phyloP scores from a whole-genome alignment of 1,139 yeast genomes.

The Yamadazyma atlantica region DNA sequence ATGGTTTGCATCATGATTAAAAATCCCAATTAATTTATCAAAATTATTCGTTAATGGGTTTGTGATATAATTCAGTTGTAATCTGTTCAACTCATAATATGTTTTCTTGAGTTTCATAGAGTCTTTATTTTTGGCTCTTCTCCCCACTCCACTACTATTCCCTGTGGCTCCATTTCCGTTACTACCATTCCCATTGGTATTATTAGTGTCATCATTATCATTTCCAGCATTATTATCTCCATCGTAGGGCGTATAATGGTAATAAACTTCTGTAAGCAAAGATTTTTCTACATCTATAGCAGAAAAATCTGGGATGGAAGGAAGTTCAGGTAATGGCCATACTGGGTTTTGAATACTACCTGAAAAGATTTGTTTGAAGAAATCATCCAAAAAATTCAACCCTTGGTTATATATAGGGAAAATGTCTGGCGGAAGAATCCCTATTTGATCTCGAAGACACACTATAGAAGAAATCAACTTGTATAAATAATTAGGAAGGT shows the following conservation, averaged over 20 bases:
- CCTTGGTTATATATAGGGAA: slow-evolving; percentile 73
- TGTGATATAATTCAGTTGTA: slow-evolving; percentile 65
- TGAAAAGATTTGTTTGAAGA: slow-evolving; percentile 49
- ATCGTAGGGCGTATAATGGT: slow-evolving; percentile 56
- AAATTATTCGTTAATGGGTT: slow-evolving; percentile 64
- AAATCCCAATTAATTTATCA: slow-evolving; percentile 59
- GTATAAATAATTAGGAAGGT: slow-evolving; percentile 50
- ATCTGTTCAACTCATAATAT: slow-evolving; percentile 64
- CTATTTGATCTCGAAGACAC: slow-evolving; percentile 80
- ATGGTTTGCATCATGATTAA: slow-evolving; percentile 31
- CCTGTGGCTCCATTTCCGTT: slow-evolving; percentile 2
- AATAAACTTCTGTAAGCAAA: slow-evolving; percentile 73
- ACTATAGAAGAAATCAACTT: slow-evolving; percentile 81
- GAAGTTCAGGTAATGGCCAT: slow-evolving; percentile 84
- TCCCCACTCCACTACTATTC: slow-evolving; percentile 26
- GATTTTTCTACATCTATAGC: slow-evolving; percentile 79
- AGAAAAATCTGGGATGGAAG: slow-evolving; percentile 59
- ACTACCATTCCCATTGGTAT: slow-evolving; percentile 9
- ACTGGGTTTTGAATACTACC: slow-evolving; percentile 29
- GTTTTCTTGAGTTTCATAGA: slow-evolving; percentile 23
- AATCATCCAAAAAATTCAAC: slow-evolving; percentile 59
- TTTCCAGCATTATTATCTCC: slow-evolving; percentile 24
- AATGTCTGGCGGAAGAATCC: slow-evolving; percentile 76
- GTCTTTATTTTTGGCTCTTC: slow-evolving; percentile 3
- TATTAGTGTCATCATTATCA: slow-evolving; percentile 9